A percentile compares a stretch with the other conserved stretches of the same genome.
Evolutionary conservation across 2,329 filamentous ascomycete species (phyloP).

Genomic region (Colletotrichum scovillei): DNA sequence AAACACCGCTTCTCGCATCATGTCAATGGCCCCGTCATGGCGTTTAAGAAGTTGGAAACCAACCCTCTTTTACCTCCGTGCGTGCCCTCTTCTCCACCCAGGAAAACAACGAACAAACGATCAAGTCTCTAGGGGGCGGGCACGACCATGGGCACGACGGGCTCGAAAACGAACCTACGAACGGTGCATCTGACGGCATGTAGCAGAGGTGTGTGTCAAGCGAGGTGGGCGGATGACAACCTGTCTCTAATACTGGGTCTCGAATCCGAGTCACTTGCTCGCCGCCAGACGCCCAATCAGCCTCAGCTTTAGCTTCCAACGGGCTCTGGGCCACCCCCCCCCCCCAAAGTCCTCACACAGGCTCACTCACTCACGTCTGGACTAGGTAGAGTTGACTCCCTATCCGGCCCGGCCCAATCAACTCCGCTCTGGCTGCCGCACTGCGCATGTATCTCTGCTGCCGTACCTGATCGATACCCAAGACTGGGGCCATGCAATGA

Average conservation of each 20-base stretch:
- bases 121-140: neutral
- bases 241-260: slow-evolving; percentile 29
- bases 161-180: neutral
- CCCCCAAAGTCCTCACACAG: neutral
- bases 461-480: slow-evolving; percentile 31
- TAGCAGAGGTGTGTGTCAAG: slow-evolving; percentile 24
- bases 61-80: neutral
- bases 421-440: neutral
- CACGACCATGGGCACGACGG: neutral
- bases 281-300: slow-evolving; percentile 14
- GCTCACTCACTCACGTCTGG: too few species aligned
- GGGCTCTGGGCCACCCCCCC: neutral
- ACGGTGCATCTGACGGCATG: slow-evolving; percentile 23
- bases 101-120: neutral
- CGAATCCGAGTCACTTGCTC: slow-evolving; percentile 24
- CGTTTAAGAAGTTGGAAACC: neutral
- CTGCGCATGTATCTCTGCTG: neutral
- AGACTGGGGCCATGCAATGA: slow-evolving; percentile 9
- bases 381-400: too few species aligned
- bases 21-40: neutral
- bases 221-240: slow-evolving; percentile 29
- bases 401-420: neutral
- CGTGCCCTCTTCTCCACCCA: neutral
- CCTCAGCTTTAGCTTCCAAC: neutral
- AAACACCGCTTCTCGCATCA: slow-evolving; percentile 11